Base-by-base conservation (phyloP, 768 basidiomycete species). In the Naganishia friedmannii region DNA sequence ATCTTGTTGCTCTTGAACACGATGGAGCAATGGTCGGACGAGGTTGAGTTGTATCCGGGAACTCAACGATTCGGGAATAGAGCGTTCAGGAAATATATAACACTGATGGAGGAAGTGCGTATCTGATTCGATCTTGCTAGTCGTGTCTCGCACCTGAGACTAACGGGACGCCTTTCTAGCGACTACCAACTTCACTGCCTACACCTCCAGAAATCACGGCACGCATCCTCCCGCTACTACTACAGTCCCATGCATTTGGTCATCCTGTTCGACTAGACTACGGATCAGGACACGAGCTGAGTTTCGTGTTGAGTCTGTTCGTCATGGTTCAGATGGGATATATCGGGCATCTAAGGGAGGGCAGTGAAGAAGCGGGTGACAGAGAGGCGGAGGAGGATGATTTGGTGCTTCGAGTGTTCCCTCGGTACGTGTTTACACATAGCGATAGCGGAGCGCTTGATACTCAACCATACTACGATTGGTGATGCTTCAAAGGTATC, bases 211-310 rank as follows among this genome's bases (percentile, higher is more conserved):
- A 71, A 42, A 28, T 56, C 80, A 19, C 85, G 84, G 87, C 88
- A 1, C 87, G 89, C 67, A 78, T 97, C 65, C 86, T 87, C 42
- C 91, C 93, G 0, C 90, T 95, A 73, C 81, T 97, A 34, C 75
- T 90, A 66, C 84, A 87, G 2, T 89, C 93, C 0, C 67, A 74
- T 55, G 75, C 80, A 0, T 97, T 98, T 79, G 96, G 96, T 9
- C 93, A 90, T 4, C 90, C 92, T 75, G 85, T 86, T 15, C 87
- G 96, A 67, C 87, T 98, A 83, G 96, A 99, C 83, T 98, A 97
- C 77, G 95, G 96, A 0, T 93, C 92, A 3, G 96, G 96, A 0
- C 96, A 99, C 76, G 96, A 98, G 83, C 86, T 92, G 0, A 89
- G 90, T 0, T 97, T 96, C 77, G 87, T 86, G 8, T 82, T 94